Evolutionary conservation across 2,329 filamentous ascomycete species (phyloP), one percentile per base, ranked within the genome.

Genomic region (Trichoderma gracile): DNA sequence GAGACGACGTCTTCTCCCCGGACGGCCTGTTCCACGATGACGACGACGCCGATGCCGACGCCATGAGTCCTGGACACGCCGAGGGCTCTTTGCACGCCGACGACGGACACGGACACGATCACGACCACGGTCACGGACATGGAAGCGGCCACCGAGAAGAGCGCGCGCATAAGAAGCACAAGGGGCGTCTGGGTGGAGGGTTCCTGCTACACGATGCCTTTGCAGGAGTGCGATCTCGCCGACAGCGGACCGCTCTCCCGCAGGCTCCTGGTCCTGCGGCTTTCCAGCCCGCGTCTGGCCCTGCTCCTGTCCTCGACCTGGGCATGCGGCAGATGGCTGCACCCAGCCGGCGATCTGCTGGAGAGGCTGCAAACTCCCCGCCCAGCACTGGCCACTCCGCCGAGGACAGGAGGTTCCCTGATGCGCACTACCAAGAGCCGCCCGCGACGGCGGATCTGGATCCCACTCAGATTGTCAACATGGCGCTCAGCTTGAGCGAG

Each of bases 401-500:
- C 9, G 45, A 45, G 5, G 49, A 47, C 40, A 46, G 46, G 49
- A 43, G 52, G 19, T 61, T 54, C 25, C 52, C 65, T 5, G 62
- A 63, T 38, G 61, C 62, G 59, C 68, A 66, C 46, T 63, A 67
- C 3, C 72, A 70, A 27, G 66, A 67, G 17, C 65, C 59, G 25
- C 58, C 66, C 7, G 54, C 73, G 15, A 70, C 75, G 5, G 74
- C 90, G 21, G 87, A 92, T 70, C 83, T 90, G 66, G 93, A 97
- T 72, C 90, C 93, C 8, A 86, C 89, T 4, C 91, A 97, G 75
- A 96, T 98, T 68, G 92, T 98, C 47, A 93, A 93, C 72, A 91
- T 98, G 85, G 94, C 94, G 1, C 78, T 98, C 70, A 95, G 89
- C 68, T 78, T 98, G 56, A 96, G 91, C 78, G 92, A 97, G 76